Evolutionary conservation across 2,329 filamentous ascomycete species (phyloP).

Genomic region (Onygenales sp.): DNA sequence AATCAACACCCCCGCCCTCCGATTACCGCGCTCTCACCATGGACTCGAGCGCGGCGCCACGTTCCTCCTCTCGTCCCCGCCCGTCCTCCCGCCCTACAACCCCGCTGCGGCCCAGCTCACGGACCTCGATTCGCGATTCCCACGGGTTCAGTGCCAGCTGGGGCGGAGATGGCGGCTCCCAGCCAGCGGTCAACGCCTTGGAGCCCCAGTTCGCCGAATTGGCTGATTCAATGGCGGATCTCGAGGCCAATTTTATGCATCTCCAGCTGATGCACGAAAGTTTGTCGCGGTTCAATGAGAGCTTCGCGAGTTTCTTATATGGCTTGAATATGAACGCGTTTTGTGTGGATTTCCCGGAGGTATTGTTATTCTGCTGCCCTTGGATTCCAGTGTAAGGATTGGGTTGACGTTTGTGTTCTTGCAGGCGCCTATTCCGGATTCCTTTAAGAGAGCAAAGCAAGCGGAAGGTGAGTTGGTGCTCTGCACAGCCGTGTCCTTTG

Average conservation of each 20-base stretch:
- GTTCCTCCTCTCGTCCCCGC: constrained; percentile 53
- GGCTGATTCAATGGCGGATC: constrained; percentile 84
- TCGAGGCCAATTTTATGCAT: constrained; percentile 96
- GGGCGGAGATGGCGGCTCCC: constrained; percentile 30
- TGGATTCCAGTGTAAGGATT: background rate
- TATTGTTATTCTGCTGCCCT: constrained; percentile 26
- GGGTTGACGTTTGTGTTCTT: background rate
- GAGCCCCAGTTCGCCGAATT: constrained; percentile 91
- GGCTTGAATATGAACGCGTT: constrained; percentile 99
- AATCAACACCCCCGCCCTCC: background rate
- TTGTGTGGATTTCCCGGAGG: constrained; percentile 95
- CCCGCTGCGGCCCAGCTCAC: constrained; percentile 79
- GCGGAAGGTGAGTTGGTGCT: constrained; percentile 40
- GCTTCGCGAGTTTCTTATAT: constrained; percentile 90
- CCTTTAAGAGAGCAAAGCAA: constrained; percentile 60
- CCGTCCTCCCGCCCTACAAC: constrained; percentile 73
- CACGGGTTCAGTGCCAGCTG: constrained; percentile 41
- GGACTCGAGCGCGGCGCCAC: constrained; percentile 25
- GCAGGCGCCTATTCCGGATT: constrained; percentile 73
- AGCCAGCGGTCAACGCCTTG: constrained; percentile 63
- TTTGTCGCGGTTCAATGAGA: constrained; percentile 84
- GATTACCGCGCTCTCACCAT: constrained; percentile 1
- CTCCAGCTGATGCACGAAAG: constrained; percentile 96
- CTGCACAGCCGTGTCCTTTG: background rate
- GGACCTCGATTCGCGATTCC: constrained; percentile 76